A percentile compares a stretch with the other conserved stretches of the same genome.
phyloP scores from a whole-genome alignment of 208 protist genomes.

The Acanthamoeba healyi region DNA sequence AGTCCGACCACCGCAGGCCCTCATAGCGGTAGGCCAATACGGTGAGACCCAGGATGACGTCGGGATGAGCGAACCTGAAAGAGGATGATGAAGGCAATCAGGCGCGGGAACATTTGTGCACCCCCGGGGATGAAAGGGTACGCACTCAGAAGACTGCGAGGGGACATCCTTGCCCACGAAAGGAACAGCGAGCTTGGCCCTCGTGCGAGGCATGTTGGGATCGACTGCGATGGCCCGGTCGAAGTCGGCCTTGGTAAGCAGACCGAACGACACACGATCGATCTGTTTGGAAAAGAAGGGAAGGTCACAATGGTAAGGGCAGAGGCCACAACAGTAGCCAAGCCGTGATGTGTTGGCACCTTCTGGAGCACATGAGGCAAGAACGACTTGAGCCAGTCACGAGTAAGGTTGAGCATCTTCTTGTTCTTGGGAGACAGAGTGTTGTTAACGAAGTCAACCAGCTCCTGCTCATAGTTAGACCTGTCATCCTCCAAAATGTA shows the following conservation, averaged over 20 bases:
- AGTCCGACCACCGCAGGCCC: constrained; percentile 92
- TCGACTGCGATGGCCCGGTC: constrained; percentile 79
- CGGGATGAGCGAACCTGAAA: constrained; percentile 94
- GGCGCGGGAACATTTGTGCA: background rate
- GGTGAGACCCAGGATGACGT: constrained; percentile 95
- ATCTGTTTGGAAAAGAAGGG: constrained; percentile 90
- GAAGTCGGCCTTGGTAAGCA: constrained; percentile 92
- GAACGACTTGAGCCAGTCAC: constrained; percentile 94
- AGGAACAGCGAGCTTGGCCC: constrained; percentile 93
- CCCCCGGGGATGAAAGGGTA: background rate
- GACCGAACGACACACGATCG: constrained; percentile 95
- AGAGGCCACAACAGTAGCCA: background rate
- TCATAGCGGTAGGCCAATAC: constrained; percentile 95
- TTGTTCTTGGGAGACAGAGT: constrained; percentile 83
- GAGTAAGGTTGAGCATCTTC: constrained; percentile 93
- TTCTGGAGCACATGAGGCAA: constrained; percentile 94
- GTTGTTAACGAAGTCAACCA: constrained; percentile 58
- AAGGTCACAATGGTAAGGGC: background rate
- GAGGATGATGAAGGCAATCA: background rate
- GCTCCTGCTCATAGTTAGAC: constrained; percentile 69
- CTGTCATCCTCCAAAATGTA: constrained; percentile 72
- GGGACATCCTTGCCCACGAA: constrained; percentile 97
- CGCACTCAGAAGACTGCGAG: constrained; percentile 92
- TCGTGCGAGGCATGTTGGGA: constrained; percentile 91
- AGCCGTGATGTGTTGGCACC: constrained; percentile 19